These are phyloP conservation scores for Nigrospora osmanthi DNA, from an alignment of 2,329 filamentous ascomycete genomes.

Conservation along the genomic window DNA sequence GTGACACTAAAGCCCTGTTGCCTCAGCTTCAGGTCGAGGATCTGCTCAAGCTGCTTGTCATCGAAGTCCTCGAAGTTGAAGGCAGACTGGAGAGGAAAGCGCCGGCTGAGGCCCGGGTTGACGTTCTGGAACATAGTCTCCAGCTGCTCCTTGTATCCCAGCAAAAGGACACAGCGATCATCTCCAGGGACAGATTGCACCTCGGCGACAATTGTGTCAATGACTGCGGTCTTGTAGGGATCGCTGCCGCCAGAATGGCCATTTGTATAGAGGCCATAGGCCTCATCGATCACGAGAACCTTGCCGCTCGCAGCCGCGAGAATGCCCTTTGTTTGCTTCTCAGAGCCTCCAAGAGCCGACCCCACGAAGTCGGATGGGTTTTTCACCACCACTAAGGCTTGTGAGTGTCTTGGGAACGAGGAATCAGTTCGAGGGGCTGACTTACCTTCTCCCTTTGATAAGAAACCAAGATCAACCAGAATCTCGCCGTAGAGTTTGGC, in stretches of 20 bases:
- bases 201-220: constrained; percentile 69
- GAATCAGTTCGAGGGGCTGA: not conserved
- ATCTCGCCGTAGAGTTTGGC: constrained; percentile 20
- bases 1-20: constrained; percentile 45
- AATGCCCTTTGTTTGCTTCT: constrained; percentile 65
- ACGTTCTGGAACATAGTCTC: constrained; percentile 64
- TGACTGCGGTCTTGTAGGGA: constrained; percentile 53
- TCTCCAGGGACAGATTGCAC: constrained; percentile 63
- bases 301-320: constrained; percentile 60
- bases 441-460: constrained; percentile 13
- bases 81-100: constrained; percentile 56
- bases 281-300: constrained; percentile 74
- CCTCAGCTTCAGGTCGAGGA: constrained; percentile 57
- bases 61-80: constrained; percentile 65
- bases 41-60: constrained; percentile 46
- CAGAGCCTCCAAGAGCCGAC: constrained; percentile 53
- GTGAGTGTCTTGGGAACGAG: not conserved
- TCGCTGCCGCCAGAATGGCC: constrained; percentile 22
- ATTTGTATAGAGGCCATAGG: constrained; percentile 53
- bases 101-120: constrained; percentile 60
- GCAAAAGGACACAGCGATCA: constrained; percentile 62
- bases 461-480: constrained; percentile 27
- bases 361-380: constrained; percentile 71
- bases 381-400: constrained; percentile 50
- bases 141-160: constrained; percentile 66